Base-by-base conservation (phyloP, 1,284 basidiomycete genomes). In the Ustanciosporium gigantosporum region DNA sequence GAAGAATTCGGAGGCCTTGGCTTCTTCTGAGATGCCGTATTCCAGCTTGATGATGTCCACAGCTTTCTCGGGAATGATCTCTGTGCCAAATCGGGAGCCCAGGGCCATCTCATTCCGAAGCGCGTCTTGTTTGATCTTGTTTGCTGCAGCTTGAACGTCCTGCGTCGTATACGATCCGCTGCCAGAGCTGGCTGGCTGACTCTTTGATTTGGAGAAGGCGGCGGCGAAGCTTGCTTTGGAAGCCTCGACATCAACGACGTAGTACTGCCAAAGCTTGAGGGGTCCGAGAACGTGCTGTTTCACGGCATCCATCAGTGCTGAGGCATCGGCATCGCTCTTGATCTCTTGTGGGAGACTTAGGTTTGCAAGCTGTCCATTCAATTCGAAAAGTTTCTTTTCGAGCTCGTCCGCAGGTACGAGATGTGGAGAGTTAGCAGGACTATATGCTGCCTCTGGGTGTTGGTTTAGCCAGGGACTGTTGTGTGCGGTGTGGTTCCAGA, bases 231-330 rank as follows among this genome's bases (percentile, higher is more conserved):
- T 47, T 14, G 51, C 41, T 35, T 55, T 65, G 16, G 62, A 41
- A 0, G 55, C 61, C 35, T 62, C 45, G 23, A 62, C 60, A 22
- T 74, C 64, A 25, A 74, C 31, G 20, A 64, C 72, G 36, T 74
- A 74, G 57, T 61, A 74, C 31, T 74, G 65, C 72, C 72, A 74
- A 11, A 74, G 62, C 32, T 69, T 51, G 36, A 74, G 62, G 15
- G 57, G 56, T 7, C 17, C 43, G 5, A 73, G 27, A 5, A 65
- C 70, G 21, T 70, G 58, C 27, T 57, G 27, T 45, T 66, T 69
- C 45, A 74, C 47, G 2, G 68, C 68, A 2, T 48, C 41, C 11
- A 73, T 59, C 36, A 74, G 61, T 16, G 48, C 45, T 22, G 56
- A 43, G 5, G 57, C 62, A n/a, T 74, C 72, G 7, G 48, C 43